A percentile compares a stretch with the other conserved stretches of the same genome.
phyloP scores from a whole-genome alignment of 2,329 filamentous ascomycete genomes.

The Pestalotiopsis sp. region DNA sequence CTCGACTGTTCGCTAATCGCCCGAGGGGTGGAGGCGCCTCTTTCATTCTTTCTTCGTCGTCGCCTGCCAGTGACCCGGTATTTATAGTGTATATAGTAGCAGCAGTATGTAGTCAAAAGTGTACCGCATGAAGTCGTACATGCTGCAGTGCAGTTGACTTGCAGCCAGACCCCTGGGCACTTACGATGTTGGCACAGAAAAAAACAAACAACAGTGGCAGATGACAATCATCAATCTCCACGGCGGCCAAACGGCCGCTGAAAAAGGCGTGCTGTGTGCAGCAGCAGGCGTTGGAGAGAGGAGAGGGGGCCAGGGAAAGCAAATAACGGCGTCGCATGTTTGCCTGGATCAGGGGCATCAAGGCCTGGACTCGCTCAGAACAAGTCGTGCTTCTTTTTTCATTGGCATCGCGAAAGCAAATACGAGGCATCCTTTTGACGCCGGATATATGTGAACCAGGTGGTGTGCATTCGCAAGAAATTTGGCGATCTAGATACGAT shows the following conservation, averaged over 20 bases:
- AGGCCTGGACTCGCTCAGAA: neutral
- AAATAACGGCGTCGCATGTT: neutral
- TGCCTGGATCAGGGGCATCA: neutral
- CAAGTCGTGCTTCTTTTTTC: neutral
- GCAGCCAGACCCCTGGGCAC: neutral
- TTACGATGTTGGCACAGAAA: neutral
- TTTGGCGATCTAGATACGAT: neutral
- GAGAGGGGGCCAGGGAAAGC: neutral
- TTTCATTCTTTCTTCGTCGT: neutral
- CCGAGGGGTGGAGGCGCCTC: neutral
- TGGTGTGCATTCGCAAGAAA: neutral
- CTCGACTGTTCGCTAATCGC: neutral
- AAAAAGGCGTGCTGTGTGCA: neutral
- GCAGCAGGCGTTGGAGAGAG: neutral
- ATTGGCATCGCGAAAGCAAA: neutral
- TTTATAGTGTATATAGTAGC: neutral
- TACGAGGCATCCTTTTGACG: neutral
- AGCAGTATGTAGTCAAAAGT: neutral
- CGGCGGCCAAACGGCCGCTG: neutral
- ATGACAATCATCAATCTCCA: neutral
- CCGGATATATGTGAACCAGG: neutral
- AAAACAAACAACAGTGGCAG: neutral
- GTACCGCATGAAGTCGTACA: neutral
- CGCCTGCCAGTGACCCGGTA: neutral
- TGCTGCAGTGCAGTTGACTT: neutral